These are phyloP conservation scores for Haplographium delicatum DNA, from an alignment of 495 filamentous ascomycete genomes.

Conservation along the genomic window DNA sequence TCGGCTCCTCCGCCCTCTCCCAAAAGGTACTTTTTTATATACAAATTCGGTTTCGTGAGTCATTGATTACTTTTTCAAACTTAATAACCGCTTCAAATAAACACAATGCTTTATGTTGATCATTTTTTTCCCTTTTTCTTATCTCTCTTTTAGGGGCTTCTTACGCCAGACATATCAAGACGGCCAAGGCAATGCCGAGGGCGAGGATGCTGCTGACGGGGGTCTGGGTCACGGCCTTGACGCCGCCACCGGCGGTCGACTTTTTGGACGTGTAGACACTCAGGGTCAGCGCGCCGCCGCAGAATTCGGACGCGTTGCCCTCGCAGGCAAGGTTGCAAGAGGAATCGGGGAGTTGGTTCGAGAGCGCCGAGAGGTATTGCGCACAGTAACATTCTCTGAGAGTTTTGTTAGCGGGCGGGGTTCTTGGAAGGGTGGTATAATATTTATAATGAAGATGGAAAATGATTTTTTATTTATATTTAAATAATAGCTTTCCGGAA, in stretches of 20 bases:
- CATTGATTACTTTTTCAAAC: too few species aligned
- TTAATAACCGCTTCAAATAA: too few species aligned
- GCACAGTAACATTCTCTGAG: conserved; percentile 49
- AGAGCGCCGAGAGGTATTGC: conserved; percentile 28
- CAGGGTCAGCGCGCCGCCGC: conserved; percentile 39
- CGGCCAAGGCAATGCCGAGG: conserved; percentile 20
- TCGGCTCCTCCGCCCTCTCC: too few species aligned
- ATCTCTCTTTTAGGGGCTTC: not conserved
- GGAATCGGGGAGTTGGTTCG: conserved; percentile 29
- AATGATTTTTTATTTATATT: too few species aligned
- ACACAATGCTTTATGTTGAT: not conserved
- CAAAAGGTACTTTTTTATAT: too few species aligned
- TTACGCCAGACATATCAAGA: conserved; percentile 14
- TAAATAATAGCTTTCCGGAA: not conserved
- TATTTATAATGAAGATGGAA: too few species aligned
- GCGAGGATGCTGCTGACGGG: conserved; percentile 15
- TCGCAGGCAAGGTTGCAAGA: conserved; percentile 40
- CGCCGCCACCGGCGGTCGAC: conserved; percentile 4
- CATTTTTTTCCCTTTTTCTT: too few species aligned
- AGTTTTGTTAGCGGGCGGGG: too few species aligned
- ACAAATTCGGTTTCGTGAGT: too few species aligned
- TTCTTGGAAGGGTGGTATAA: too few species aligned
- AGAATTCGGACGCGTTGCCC: conserved; percentile 36
- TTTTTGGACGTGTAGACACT: conserved; percentile 27
- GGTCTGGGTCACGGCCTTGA: conserved; percentile 4